Evolutionary conservation across 2,329 filamentous ascomycete species (phyloP).

Genomic region (Aspergillus jensenii): DNA sequence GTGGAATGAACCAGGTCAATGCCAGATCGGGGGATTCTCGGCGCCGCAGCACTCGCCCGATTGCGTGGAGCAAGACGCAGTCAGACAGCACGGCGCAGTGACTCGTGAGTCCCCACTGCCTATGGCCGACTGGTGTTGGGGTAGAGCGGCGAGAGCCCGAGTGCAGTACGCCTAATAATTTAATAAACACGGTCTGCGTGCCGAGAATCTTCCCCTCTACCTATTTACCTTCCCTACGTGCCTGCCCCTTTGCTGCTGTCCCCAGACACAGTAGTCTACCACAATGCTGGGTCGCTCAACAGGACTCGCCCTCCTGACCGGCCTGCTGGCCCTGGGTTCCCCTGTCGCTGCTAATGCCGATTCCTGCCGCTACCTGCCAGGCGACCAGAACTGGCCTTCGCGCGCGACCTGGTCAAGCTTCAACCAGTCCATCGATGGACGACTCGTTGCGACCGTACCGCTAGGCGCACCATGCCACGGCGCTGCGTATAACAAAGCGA

Average conservation of each 20-base stretch:
- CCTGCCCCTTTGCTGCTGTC: neutral
- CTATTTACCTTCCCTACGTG: too few species aligned
- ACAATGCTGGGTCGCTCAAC: neutral
- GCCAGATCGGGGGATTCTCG: too few species aligned
- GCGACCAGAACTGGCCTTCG: constrained; percentile 56
- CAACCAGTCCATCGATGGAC: constrained; percentile 53
- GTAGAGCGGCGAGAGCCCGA: too few species aligned
- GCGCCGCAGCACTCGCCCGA: too few species aligned
- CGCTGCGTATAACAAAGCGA: constrained; percentile 44
- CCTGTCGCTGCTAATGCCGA: neutral
- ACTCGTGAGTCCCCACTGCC: too few species aligned
- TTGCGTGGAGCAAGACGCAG: too few species aligned
- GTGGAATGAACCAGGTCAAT: too few species aligned
- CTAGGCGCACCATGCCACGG: constrained; percentile 56
- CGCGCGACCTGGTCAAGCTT: constrained; percentile 49
- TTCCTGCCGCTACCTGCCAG: constrained; percentile 51
- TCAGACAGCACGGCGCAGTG: too few species aligned
- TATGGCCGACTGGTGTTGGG: too few species aligned
- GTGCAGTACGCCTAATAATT: too few species aligned
- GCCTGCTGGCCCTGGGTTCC: neutral
- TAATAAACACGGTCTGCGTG: too few species aligned
- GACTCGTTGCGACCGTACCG: constrained; percentile 54
- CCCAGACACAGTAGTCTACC: neutral
- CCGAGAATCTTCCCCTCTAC: too few species aligned
- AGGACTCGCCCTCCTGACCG: neutral